A percentile compares a stretch with the other conserved stretches of the same genome.
Evolutionary conservation across 345 rosid genomes (phyloP).

Genomic region (Ceriops zippeliana): DNA sequence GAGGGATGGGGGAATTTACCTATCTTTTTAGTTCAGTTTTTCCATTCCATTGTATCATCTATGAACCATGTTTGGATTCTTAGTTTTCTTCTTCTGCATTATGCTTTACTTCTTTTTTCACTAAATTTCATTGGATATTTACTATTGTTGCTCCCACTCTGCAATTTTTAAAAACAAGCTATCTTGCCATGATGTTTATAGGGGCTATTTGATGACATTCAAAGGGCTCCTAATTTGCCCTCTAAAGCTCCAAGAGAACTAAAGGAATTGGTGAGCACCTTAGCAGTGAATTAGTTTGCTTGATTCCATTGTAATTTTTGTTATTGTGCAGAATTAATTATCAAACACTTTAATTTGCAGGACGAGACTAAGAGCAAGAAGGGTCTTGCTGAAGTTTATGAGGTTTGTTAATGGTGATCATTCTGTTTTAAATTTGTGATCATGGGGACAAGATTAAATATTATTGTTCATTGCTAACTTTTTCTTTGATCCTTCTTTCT

Average conservation of each 20-base stretch:
- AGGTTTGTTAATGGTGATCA: slow-evolving; percentile 50
- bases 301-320: not conserved
- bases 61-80: not conserved
- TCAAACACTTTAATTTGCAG: slow-evolving; percentile 40
- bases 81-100: not conserved
- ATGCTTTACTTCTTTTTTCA: not conserved
- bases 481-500: not conserved
- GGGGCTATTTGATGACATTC: slow-evolving; percentile 74
- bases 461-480: not conserved
- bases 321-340: not conserved
- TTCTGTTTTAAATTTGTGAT: not conserved
- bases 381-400: slow-evolving; percentile 95
- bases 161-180: slow-evolving; percentile 1
- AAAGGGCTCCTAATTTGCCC: slow-evolving; percentile 47
- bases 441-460: not conserved
- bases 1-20: no score
- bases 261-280: slow-evolving; percentile 61
- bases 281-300: not conserved
- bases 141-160: not conserved
- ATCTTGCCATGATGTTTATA: slow-evolving; percentile 26
- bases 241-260: slow-evolving; percentile 62
- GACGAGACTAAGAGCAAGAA: slow-evolving; percentile 91
- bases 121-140: not conserved
- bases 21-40: no score
- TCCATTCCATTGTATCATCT: no score